Percentiles rank a stretch among this genome's conserved stretches.
These are phyloP conservation scores for Elongisporangium undulatum DNA, from an alignment of 352 stramenopile genomes.

Conservation along the genomic window DNA sequence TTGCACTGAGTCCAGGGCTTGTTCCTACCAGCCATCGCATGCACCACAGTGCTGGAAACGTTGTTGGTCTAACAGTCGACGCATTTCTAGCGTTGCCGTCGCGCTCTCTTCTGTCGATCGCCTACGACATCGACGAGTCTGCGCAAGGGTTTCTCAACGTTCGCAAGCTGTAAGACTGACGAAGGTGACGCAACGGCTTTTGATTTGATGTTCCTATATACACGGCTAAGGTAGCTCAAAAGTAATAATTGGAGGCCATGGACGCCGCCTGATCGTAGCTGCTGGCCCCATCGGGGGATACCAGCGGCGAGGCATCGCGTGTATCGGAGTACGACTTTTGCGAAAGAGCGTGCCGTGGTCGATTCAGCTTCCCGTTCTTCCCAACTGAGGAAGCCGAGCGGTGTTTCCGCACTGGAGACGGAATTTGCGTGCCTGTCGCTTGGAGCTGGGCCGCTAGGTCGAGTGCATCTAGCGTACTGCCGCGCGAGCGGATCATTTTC, in stretches of 20 bases:
- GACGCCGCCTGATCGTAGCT: not conserved
- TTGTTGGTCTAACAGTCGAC: constrained; percentile 44
- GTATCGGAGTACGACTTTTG: not conserved
- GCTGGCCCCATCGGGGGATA: not conserved
- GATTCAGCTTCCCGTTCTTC: not conserved
- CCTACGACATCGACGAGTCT: constrained; percentile 65
- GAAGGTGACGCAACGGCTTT: not conserved
- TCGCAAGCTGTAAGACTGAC: constrained; percentile 45
- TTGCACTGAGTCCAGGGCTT: constrained; percentile 1
- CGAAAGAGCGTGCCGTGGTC: not conserved
- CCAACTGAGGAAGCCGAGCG: not conserved
- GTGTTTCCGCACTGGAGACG: not conserved
- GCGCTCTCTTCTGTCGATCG: constrained; percentile 36
- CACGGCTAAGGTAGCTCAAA: not conserved
- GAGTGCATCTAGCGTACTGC: not conserved
- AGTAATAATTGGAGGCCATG: not conserved
- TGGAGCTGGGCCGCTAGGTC: not conserved
- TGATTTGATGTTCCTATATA: not conserved
- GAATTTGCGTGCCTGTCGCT: not conserved
- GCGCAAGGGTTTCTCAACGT: constrained; percentile 71
- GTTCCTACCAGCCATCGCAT: constrained; percentile 17
- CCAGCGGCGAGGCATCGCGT: not conserved
- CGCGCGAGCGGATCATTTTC: not conserved
- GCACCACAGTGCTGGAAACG: constrained; percentile 54
- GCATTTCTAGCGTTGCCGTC: constrained; percentile 56